A percentile compares a stretch with the other conserved stretches of the same genome.
Conservation (phyloP, 306 rosid genomes). For the Ormosia emarginata region DNA sequence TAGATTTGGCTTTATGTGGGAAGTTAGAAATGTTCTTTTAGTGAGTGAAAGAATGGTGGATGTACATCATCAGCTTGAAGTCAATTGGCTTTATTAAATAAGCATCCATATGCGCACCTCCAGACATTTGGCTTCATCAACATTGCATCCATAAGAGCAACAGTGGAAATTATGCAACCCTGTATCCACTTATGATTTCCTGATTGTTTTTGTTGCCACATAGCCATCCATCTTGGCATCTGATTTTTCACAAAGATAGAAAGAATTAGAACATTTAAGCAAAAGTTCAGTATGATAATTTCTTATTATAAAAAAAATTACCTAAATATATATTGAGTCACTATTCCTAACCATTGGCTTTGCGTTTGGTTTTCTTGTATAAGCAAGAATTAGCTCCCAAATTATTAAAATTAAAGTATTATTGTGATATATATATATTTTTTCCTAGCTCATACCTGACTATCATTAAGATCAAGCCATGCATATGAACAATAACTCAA, state of each 20-base stretch:
- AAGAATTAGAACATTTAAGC: not conserved
- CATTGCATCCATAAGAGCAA: slow-evolving; percentile 97
- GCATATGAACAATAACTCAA: slow-evolving; percentile 40
- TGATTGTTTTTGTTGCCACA: slow-evolving; percentile 88
- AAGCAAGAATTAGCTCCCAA: too few species aligned
- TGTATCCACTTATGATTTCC: slow-evolving; percentile 77
- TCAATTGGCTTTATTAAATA: slow-evolving; percentile 94
- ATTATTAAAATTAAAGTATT: too few species aligned
- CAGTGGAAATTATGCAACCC: slow-evolving; percentile 72
- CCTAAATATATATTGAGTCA: too few species aligned
- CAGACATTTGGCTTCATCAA: slow-evolving; percentile 95
- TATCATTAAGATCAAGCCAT: slow-evolving; percentile 80
- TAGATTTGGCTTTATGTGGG: slow-evolving; percentile 11
- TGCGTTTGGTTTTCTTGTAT: too few species aligned
- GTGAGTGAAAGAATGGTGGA: slow-evolving; percentile 93
- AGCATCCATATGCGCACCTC: slow-evolving; percentile 98
- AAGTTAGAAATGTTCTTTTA: slow-evolving; percentile 35
- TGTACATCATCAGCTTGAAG: slow-evolving; percentile 77
- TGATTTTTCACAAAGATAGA: slow-evolving; percentile 31
- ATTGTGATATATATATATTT: too few species aligned
- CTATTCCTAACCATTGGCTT: too few species aligned
- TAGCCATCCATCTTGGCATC: slow-evolving; percentile 99
- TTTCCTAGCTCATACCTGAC: slow-evolving; percentile 56
- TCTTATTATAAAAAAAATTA: not conserved
- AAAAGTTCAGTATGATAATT: not conserved